Percentiles rank a stretch among this genome's conserved stretches.
Evolutionary conservation across 768 basidiomycete species (phyloP).

Genomic region (Rhodotorula paludigena): DNA sequence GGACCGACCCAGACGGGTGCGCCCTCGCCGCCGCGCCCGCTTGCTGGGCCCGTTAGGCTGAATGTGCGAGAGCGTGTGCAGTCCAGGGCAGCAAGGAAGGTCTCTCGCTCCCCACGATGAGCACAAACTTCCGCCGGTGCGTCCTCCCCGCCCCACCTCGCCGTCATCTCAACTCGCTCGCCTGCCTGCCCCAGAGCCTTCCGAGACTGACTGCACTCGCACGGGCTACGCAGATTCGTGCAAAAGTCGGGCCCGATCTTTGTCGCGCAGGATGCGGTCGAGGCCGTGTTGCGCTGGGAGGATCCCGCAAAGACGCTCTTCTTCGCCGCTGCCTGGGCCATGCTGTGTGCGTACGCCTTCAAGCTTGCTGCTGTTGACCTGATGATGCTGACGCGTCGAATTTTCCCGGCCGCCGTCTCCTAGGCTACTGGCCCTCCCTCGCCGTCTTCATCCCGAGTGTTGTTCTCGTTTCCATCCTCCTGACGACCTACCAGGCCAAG

Average conservation of each 20-base stretch:
- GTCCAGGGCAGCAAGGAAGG: slow-evolving; percentile 37
- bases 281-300: slow-evolving; percentile 40
- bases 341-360: slow-evolving; percentile 32
- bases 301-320: slow-evolving; percentile 40
- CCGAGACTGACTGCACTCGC: background rate
- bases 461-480: slow-evolving; percentile 22
- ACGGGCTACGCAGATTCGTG: slow-evolving; percentile 33
- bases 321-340: slow-evolving; percentile 32
- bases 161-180: background rate
- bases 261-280: slow-evolving; percentile 39
- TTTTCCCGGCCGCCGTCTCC: background rate
- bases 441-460: slow-evolving; percentile 29
- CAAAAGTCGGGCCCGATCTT: slow-evolving; percentile 43
- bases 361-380: too few species aligned
- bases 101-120: slow-evolving; percentile 33
- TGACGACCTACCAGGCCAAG: slow-evolving; percentile 20
- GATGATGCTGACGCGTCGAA: too few species aligned
- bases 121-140: slow-evolving; percentile 39
- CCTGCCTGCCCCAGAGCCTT: too few species aligned
- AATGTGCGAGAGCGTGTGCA: background rate
- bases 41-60: background rate
- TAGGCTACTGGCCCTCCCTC: slow-evolving; percentile 30
- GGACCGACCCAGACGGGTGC: background rate
- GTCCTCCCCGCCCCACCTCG: slow-evolving; percentile 12
- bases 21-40: background rate